phyloP scores from a whole-genome alignment of 1,284 basidiomycete species.

The Megacollybia platyphylla region DNA sequence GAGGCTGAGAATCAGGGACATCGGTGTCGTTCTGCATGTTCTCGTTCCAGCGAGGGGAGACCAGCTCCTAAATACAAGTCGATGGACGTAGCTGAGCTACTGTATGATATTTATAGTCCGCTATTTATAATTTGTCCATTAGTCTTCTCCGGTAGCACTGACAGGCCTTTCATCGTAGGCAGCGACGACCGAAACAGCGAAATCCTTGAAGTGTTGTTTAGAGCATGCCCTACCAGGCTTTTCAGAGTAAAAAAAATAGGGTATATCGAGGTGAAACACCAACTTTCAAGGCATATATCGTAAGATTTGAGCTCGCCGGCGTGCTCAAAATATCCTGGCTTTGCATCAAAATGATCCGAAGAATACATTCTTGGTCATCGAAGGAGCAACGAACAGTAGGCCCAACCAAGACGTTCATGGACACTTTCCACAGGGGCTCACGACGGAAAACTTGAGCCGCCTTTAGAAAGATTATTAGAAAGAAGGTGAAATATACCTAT shows the following conservation, averaged over 20 bases:
- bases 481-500: background rate
- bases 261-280: background rate
- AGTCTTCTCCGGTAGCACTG: background rate
- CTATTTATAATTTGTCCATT: background rate
- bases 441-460: conserved; percentile 43
- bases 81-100: background rate
- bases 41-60: background rate
- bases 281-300: conserved; percentile 33
- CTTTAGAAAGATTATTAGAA: background rate
- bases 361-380: conserved; percentile 37
- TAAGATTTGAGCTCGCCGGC: conserved; percentile 17
- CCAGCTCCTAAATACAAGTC: background rate
- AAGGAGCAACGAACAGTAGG: conserved; percentile 41
- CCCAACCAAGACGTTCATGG: conserved; percentile 47
- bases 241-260: background rate
- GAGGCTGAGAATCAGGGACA: background rate
- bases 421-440: conserved; percentile 52
- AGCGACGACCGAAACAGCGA: background rate
- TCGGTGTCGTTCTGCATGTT: background rate
- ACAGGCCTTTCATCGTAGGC: background rate
- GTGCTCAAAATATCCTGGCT: conserved; percentile 10
- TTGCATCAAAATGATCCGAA: conserved; percentile 35
- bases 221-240: background rate
- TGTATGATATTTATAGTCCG: background rate
- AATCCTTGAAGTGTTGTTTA: background rate